Percentiles rank a stretch among this genome's conserved stretches.
Conservation (phyloP, 2,329 filamentous ascomycete species). For the Sporothrix globosa region DNA sequence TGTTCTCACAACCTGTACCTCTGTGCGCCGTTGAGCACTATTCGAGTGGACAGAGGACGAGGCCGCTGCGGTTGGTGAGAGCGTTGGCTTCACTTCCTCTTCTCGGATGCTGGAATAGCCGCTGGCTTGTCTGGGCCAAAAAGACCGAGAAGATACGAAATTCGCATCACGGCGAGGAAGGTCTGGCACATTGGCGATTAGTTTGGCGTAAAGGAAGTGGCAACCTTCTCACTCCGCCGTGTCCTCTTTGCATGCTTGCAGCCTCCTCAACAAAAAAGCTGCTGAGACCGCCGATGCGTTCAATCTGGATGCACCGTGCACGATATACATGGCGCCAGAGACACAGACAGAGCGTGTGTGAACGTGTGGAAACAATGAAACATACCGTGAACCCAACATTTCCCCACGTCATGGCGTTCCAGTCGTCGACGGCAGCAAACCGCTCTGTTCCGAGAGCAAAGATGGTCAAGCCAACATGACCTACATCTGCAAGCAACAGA, state of each 20-base stretch:
- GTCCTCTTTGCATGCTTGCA: neutral
- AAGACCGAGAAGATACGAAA: conserved; percentile 60
- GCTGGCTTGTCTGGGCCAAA: conserved; percentile 56
- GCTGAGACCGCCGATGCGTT: neutral
- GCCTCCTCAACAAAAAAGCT: neutral
- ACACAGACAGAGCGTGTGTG: neutral
- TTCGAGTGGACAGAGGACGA: neutral
- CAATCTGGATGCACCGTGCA: neutral
- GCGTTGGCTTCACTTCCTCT: conserved; percentile 34
- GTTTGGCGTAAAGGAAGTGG: neutral
- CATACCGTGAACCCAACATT: conserved; percentile 67
- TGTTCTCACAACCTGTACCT: neutral
- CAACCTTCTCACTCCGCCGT: neutral
- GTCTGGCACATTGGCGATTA: conserved; percentile 42
- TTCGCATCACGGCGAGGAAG: conserved; percentile 60
- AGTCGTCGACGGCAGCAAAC: conserved; percentile 57
- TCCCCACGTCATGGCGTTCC: conserved; percentile 74
- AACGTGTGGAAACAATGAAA: neutral
- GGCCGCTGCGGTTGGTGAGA: neutral
- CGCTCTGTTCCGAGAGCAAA: conserved; percentile 59
- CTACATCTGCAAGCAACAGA: conserved; percentile 67
- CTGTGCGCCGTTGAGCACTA: neutral
- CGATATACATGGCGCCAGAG: conserved; percentile 1
- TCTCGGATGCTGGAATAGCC: conserved; percentile 32
- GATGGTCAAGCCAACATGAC: conserved; percentile 66